Percentiles rank a stretch among this genome's conserved stretches.
phyloP scores from a whole-genome alignment of 345 rosid species.

The Linum usitatissimum region DNA sequence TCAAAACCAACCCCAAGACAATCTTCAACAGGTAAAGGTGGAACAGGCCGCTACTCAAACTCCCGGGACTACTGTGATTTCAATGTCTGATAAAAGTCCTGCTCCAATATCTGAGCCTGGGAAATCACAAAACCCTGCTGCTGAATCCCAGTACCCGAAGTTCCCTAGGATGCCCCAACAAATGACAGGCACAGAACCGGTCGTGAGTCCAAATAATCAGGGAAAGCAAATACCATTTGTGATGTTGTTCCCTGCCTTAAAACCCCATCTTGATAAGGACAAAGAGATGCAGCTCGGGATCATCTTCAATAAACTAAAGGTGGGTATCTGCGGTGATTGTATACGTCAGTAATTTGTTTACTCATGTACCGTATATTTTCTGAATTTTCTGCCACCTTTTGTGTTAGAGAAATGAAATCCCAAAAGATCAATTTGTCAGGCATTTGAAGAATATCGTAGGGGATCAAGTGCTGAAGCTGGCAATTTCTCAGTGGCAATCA shows the following conservation, averaged over 20 bases:
- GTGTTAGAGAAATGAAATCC: conserved; percentile 68
- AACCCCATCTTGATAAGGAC: conserved; percentile 83
- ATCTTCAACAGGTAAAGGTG: conserved; percentile 28
- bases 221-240: conserved; percentile 73
- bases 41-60: conserved; percentile 40
- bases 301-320: conserved; percentile 65
- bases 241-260: conserved; percentile 60
- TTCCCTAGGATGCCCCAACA: conserved; percentile 64
- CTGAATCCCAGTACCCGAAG: conserved; percentile 50
- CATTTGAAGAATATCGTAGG: conserved; percentile 83
- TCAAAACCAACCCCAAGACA: conserved; percentile 44
- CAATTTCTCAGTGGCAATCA: conserved; percentile 50
- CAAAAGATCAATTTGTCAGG: conserved; percentile 75
- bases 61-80: conserved; percentile 40
- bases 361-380: conserved; percentile 11
- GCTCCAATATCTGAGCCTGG: conserved; percentile 28
- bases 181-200: conserved; percentile 39
- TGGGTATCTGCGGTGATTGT: conserved; percentile 17
- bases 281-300: conserved; percentile 84
- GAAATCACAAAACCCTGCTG: conserved; percentile 34
- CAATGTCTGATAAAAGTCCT: conserved; percentile 41
- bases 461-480: conserved; percentile 80
- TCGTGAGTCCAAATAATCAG: conserved; percentile 32
- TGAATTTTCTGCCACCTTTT: conserved; percentile 19
- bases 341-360: conserved; percentile 14